A percentile compares a stretch with the other conserved stretches of the same genome.
phyloP scores from a whole-genome alignment of 176 grass and related monocot genomes.

The Pontederia crassipes region DNA sequence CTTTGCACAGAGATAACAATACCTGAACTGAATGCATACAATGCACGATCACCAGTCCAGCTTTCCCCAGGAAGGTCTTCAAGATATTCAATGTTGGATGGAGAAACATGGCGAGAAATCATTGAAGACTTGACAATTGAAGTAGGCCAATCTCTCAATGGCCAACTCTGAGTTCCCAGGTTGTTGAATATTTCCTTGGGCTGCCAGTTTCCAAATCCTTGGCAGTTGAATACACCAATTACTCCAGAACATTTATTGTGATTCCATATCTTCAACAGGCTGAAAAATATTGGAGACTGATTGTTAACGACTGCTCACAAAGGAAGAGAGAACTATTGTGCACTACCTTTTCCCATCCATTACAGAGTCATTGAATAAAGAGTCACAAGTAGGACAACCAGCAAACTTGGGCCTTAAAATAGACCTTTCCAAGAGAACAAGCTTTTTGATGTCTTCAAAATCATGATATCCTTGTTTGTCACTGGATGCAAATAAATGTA shows the following conservation, averaged over 20 bases:
- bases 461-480: constrained; percentile 45
- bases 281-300: neutral
- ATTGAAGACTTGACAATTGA: constrained; percentile 4
- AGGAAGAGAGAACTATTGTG: neutral
- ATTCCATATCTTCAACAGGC: constrained; percentile 58
- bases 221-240: constrained; percentile 48
- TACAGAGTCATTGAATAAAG: constrained; percentile 35
- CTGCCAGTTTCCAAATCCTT: constrained; percentile 38
- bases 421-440: constrained; percentile 45
- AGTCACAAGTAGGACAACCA: constrained; percentile 33
- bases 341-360: constrained; percentile 40
- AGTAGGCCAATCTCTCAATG: constrained; percentile 23
- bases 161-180: constrained; percentile 4
- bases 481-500: constrained; percentile 13
- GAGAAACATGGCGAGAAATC: constrained; percentile 24
- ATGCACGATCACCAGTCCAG: constrained; percentile 35
- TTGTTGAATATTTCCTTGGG: no score
- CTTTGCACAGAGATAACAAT: neutral
- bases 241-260: constrained; percentile 38
- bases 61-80: constrained; percentile 27
- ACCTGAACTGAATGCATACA: constrained; percentile 51
- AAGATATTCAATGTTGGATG: constrained; percentile 36
- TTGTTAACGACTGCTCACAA: no score
- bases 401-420: constrained; percentile 34
- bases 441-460: constrained; percentile 35